A percentile compares a stretch with the other conserved stretches of the same genome.
Evolutionary conservation across 2,329 filamentous ascomycete species (phyloP).

Genomic region (Claviceps sp.): DNA sequence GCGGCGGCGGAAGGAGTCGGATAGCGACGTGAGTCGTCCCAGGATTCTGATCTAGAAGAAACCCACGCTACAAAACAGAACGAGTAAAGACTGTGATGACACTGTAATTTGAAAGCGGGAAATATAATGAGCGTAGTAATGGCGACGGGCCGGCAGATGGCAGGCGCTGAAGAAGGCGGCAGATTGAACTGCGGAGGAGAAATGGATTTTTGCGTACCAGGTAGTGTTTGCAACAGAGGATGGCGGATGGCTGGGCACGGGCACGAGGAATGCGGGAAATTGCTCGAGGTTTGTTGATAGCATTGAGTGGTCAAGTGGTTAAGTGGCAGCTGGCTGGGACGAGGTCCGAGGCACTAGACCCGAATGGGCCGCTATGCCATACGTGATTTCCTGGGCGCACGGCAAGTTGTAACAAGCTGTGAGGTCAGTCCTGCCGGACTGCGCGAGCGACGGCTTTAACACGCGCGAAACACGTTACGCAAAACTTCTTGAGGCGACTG

Average conservation of each 20-base stretch:
- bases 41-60: neutral
- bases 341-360: conserved; percentile 11
- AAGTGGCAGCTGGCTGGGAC: conserved; percentile 8
- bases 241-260: conserved; percentile 7
- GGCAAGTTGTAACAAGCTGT: too few species aligned
- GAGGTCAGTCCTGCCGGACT: too few species aligned
- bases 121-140: conserved; percentile 9
- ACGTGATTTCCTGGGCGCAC: too few species aligned
- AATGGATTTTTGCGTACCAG: conserved; percentile 2
- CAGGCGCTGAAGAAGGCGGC: conserved; percentile 1
- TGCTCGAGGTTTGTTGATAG: conserved; percentile 19
- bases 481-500: too few species aligned
- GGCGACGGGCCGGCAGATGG: conserved; percentile 1
- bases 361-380: neutral
- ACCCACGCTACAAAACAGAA: neutral
- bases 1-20: neutral
- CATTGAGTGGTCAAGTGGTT: too few species aligned
- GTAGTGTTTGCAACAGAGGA: conserved; percentile 6
- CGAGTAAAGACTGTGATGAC: conserved; percentile 1
- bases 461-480: too few species aligned
- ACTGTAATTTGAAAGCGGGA: neutral
- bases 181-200: conserved; percentile 2
- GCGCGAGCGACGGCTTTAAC: too few species aligned
- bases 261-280: conserved; percentile 23
- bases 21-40: neutral